Percentiles rank a stretch among this genome's conserved stretches.
Conservation (phyloP, 495 filamentous ascomycete genomes). For the Xylona heveae region DNA sequence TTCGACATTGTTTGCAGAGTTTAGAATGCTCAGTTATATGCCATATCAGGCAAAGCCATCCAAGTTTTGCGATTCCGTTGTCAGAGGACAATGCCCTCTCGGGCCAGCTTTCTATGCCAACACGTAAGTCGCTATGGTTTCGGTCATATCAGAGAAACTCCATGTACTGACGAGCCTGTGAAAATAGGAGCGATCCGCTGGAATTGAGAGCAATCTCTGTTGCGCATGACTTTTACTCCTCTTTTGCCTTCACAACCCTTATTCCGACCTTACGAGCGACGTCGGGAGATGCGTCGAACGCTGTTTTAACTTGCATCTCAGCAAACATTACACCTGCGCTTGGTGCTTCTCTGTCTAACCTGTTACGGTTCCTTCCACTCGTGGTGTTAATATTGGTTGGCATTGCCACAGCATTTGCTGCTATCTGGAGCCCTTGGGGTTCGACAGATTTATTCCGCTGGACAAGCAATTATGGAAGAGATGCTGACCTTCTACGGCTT, state of each 20-base stretch:
- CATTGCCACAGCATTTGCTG: conserved; percentile 59
- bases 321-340: conserved; percentile 67
- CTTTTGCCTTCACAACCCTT: conserved; percentile 70
- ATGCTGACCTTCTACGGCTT: conserved; percentile 74
- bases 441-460: conserved; percentile 74
- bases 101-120: conserved; percentile 45
- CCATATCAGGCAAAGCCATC: conserved; percentile 28
- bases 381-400: conserved; percentile 61
- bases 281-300: conserved; percentile 41
- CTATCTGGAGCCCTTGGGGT: conserved; percentile 84
- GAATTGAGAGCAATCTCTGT: conserved; percentile 51
- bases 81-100: conserved; percentile 50
- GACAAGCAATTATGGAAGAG: conserved; percentile 90
- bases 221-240: conserved; percentile 51
- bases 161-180: background rate
- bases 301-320: conserved; percentile 58
- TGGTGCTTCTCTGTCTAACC: conserved; percentile 33
- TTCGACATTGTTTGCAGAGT: conserved; percentile 45
- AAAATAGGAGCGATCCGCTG: conserved; percentile 24
- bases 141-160: background rate
- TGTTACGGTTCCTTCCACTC: conserved; percentile 61
- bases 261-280: conserved; percentile 44
- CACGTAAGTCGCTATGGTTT: conserved; percentile 22
- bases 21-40: conserved; percentile 54
- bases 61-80: conserved; percentile 40